Evolutionary conservation across 768 basidiomycete genomes (phyloP), one percentile per base, ranked within the genome.

Genomic region (Phlegmacium glaucopus): DNA sequence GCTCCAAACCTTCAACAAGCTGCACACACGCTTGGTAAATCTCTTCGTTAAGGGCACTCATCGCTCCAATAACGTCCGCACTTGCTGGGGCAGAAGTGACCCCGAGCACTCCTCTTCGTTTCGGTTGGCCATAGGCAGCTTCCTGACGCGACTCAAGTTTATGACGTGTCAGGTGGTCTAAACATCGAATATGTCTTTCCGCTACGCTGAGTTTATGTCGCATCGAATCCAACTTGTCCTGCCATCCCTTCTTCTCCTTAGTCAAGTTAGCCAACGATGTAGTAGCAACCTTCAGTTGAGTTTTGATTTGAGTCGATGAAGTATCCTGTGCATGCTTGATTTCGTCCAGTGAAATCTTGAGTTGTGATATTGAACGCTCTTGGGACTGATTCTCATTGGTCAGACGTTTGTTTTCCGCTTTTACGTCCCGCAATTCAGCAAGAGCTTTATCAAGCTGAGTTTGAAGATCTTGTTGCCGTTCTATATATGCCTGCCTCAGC

Each of bases 21-120:
- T 53, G 47, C 30, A 49, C 53, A 10, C 58, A 52, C 8, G 53
- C 35, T 35, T 61, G 60, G 12, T 50, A 36, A 41, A 61, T 52
- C 37, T 59, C 60, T 16, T 59, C 56, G 38, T 61, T 61, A 29
- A 61, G 50, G 10, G 42, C 49, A 12, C 25, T 42, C n/a, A 61
- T 51, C 9, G 54, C 52, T 4, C 15, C 37, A 15, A 59, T 37
- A 12, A 61, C 54, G 32, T 61, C 60, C 12, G 49, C 29, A 25
- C 59, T 58, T 4, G 57, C 52, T 18, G 48, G 50, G 32, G 49
- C 52, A 25, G 9, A 40, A 13, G 45, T 16, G 6, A 40, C 22
- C 13, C 27, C 32, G 11, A 27, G 46, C 5, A 45, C 45, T 41
- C 44, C 37, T 22, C 22, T 22, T 34, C n/a, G 10, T n/a, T 34